Conservation (phyloP, 2,329 filamentous ascomycete species). For the Aspergillus fructus region DNA sequence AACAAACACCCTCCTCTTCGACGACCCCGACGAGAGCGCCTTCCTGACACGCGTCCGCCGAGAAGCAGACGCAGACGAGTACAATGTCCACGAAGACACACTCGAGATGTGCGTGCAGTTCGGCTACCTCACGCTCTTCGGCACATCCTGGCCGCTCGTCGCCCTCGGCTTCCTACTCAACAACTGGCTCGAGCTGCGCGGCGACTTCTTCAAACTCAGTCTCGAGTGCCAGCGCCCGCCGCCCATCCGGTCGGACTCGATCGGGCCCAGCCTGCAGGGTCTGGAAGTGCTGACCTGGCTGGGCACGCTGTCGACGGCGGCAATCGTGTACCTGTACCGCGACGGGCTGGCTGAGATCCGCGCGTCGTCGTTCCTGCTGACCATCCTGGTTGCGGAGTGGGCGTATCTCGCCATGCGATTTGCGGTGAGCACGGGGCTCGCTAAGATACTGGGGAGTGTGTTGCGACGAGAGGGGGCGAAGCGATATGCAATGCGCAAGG, state of each 20-base stretch:
- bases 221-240: slow-evolving; percentile 84
- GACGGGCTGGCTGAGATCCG: slow-evolving; percentile 66
- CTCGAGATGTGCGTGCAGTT: slow-evolving; percentile 90
- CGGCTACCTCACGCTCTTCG: slow-evolving; percentile 88
- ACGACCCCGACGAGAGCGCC: slow-evolving; percentile 72
- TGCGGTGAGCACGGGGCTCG: slow-evolving; percentile 67
- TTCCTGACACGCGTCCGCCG: slow-evolving; percentile 80
- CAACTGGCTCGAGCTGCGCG: slow-evolving; percentile 93
- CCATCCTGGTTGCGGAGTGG: slow-evolving; percentile 80
- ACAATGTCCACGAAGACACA: slow-evolving; percentile 88
- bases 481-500: slow-evolving; percentile 74
- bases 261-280: slow-evolving; percentile 86
- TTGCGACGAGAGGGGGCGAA: slow-evolving; percentile 79
- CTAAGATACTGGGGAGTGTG: slow-evolving; percentile 77
- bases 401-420: slow-evolving; percentile 73
- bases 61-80: slow-evolving; percentile 77
- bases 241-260: slow-evolving; percentile 86
- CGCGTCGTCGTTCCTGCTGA: slow-evolving; percentile 73
- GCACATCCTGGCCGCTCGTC: slow-evolving; percentile 91
- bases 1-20: slow-evolving; percentile 54
- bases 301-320: slow-evolving; percentile 81
- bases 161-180: slow-evolving; percentile 86
- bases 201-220: slow-evolving; percentile 92
- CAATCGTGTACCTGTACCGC: slow-evolving; percentile 84
- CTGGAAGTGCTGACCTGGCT: slow-evolving; percentile 92